Evolutionary conservation across 331 rosid species (phyloP).

Genomic region (Saraca asoca): DNA sequence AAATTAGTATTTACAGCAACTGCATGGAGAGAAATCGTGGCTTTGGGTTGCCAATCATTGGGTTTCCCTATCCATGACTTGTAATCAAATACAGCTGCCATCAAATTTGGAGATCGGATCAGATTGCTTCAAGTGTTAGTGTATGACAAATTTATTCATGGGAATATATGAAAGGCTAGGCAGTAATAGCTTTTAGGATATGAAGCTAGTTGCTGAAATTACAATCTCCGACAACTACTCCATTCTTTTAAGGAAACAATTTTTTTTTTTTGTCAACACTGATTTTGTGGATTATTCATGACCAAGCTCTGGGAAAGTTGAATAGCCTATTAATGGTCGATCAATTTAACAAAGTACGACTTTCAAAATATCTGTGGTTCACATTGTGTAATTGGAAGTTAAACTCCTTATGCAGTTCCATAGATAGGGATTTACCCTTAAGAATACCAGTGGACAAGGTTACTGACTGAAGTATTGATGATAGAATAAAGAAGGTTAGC

Average conservation of each 20-base stretch:
- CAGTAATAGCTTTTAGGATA: constrained; percentile 14
- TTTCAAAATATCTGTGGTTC: constrained; percentile 19
- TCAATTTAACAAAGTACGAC: constrained; percentile 2
- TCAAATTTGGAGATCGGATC: constrained; percentile 36
- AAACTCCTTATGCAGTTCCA: constrained; percentile 8
- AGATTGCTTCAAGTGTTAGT: constrained; percentile 18
- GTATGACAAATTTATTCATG: constrained; percentile 12
- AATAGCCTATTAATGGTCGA: constrained; percentile 5
- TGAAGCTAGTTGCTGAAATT: constrained; percentile 4
- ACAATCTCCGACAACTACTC: constrained; percentile 18
- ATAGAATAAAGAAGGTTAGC: not conserved
- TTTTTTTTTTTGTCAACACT: constrained; percentile 3
- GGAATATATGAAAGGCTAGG: constrained; percentile 9
- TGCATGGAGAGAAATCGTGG: constrained; percentile 72
- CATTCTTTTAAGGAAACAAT: constrained; percentile 19
- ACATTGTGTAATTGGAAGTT: constrained; percentile 5
- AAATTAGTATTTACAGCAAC: constrained; percentile 97
- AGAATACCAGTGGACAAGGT: constrained; percentile 2
- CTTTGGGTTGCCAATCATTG: constrained; percentile 95
- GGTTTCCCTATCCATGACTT: constrained; percentile 77
- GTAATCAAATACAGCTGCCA: constrained; percentile 71
- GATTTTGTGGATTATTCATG: constrained; percentile 8
- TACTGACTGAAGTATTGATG: not conserved
- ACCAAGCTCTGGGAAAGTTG: constrained; percentile 8
- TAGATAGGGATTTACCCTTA: not conserved